phyloP scores from a whole-genome alignment of 768 basidiomycete species.

The Psilocybe azurescens region DNA sequence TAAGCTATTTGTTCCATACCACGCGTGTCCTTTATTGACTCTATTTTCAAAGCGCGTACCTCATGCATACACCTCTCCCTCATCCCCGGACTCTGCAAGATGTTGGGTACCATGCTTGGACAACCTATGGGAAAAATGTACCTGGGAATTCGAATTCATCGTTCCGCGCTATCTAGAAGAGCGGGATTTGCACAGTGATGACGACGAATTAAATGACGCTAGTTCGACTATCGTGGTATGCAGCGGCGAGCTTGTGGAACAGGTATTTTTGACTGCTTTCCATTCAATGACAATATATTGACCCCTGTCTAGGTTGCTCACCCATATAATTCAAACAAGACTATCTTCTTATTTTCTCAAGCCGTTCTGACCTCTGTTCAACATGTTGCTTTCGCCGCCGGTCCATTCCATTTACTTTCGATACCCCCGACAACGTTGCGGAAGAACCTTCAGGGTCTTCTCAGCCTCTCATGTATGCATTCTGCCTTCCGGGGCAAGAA shows the following conservation, averaged over 20 bases:
- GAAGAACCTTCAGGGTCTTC: constrained; percentile 69
- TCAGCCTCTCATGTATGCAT: constrained; percentile 85
- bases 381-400: constrained; percentile 94
- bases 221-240: constrained; percentile 88
- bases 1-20: constrained; percentile 45
- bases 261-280: constrained; percentile 54
- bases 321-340: constrained; percentile 91
- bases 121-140: constrained; percentile 93
- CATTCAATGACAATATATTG: constrained; percentile 6
- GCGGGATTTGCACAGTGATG: constrained; percentile 44
- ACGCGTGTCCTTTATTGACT: constrained; percentile 10
- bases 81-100: constrained; percentile 88
- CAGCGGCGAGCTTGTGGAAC: constrained; percentile 94
- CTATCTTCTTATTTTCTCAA: constrained; percentile 93
- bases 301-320: constrained; percentile 73
- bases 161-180: constrained; percentile 87
- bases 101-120: constrained; percentile 99
- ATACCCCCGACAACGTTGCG: constrained; percentile 65
- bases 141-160: constrained; percentile 98
- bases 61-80: constrained; percentile 89
- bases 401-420: constrained; percentile 84
- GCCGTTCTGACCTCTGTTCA: constrained; percentile 90
- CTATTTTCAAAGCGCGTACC: constrained; percentile 75
- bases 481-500: constrained; percentile 92
- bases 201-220: constrained; percentile 60